Conservation (phyloP, 768 basidiomycete species). For the Hypholoma sublateritium region DNA sequence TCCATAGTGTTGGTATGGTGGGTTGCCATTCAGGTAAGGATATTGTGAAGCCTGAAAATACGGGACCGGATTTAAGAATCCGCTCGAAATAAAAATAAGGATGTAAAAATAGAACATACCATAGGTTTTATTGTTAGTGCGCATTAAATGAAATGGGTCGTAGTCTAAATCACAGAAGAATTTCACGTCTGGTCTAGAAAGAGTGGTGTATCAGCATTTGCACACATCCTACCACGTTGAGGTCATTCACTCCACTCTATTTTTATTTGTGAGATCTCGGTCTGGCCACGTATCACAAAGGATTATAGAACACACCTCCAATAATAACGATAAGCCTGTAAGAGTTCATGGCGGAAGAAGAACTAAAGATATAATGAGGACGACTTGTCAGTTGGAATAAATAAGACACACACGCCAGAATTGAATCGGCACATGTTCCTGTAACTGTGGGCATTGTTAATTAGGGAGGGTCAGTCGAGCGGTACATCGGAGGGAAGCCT, state of each 20-base stretch:
- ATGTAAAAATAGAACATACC: conserved; percentile 25
- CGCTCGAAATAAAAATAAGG: neutral
- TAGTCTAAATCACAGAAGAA: conserved; percentile 76
- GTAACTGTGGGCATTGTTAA: conserved; percentile 45
- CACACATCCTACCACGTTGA: neutral
- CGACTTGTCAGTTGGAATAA: too few relatives aligned
- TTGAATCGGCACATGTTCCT: conserved; percentile 97
- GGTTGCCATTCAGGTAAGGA: conserved; percentile 75
- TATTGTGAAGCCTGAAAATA: conserved; percentile 69
- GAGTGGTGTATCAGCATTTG: conserved; percentile 1
- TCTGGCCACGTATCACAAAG: neutral
- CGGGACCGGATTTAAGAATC: neutral
- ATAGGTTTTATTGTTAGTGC: conserved; percentile 55
- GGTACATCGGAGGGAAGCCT: neutral
- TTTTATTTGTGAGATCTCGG: conserved; percentile 5
- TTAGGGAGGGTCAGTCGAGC: neutral
- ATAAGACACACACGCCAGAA: conserved; percentile 63
- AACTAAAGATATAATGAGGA: conserved; percentile 41
- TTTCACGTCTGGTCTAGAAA: conserved; percentile 66
- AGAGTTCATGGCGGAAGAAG: conserved; percentile 80
- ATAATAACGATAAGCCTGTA: conserved; percentile 80
- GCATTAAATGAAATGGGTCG: conserved; percentile 83
- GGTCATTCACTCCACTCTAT: conserved; percentile 68
- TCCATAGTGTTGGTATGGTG: conserved; percentile 84
- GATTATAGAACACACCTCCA: conserved; percentile 50